phyloP scores from a whole-genome alignment of 192 early-diverging fungal genomes.

The Coemansia sp. region DNA sequence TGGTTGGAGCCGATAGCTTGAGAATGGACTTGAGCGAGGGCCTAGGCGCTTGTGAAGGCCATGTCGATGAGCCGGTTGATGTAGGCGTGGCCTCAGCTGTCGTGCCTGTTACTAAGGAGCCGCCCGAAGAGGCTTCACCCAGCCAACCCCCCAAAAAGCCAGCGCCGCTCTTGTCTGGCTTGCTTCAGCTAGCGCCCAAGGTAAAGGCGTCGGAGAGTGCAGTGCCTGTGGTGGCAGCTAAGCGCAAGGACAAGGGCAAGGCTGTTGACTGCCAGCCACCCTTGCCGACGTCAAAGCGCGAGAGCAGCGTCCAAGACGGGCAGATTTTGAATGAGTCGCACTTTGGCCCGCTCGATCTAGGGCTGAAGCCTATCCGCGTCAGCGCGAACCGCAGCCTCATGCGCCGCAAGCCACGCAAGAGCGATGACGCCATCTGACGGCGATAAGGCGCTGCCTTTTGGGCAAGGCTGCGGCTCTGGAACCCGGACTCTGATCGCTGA shows the following conservation, averaged over 20 bases:
- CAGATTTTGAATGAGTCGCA: conserved; percentile 37
- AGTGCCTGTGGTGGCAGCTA: not conserved
- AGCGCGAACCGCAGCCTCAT: conserved; percentile 45
- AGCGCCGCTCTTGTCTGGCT: not conserved
- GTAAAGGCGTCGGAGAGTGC: not conserved
- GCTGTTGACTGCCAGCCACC: conserved; percentile 18
- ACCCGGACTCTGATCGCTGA: not conserved
- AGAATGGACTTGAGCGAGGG: not conserved
- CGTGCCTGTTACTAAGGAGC: not conserved
- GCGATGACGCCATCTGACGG: conserved; percentile 2
- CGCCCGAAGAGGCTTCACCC: not conserved
- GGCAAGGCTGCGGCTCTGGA: not conserved
- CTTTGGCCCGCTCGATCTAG: conserved; percentile 49
- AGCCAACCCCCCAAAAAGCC: not conserved
- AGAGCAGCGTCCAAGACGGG: not conserved
- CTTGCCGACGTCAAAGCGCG: not conserved
- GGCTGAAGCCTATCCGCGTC: conserved; percentile 46
- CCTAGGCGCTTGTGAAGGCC: not conserved
- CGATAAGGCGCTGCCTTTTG: not conserved
- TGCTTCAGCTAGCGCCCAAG: not conserved
- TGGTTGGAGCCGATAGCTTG: not conserved
- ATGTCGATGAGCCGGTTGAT: not conserved
- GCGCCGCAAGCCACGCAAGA: conserved; percentile 19
- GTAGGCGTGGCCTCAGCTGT: not conserved
- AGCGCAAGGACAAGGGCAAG: conserved; percentile 33